Evolutionary conservation across 495 filamentous ascomycete species (phyloP).

Genomic region (Parachaetomium inaequale): DNA sequence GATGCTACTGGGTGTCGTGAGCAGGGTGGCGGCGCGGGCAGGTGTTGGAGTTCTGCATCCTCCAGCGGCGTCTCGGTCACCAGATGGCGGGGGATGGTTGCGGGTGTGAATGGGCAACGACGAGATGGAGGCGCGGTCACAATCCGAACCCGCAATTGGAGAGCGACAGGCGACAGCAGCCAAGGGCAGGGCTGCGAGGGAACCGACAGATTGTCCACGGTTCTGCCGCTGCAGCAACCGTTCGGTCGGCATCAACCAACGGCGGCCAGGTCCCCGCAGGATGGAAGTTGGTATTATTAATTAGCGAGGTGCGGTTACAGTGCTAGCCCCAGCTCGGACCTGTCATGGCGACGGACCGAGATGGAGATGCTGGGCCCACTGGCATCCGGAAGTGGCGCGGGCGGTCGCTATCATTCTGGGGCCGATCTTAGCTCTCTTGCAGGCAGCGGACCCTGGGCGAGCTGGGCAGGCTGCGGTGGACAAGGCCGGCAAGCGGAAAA

Average conservation of each 20-base stretch:
- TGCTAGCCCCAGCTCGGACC: slow-evolving; percentile 3
- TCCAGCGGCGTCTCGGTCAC: background rate
- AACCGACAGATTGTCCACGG: background rate
- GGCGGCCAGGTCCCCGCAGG: background rate
- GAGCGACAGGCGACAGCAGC: background rate
- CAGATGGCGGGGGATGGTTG: background rate
- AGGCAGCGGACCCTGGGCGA: background rate
- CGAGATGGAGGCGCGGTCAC: background rate
- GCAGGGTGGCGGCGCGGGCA: background rate
- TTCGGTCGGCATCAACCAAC: background rate
- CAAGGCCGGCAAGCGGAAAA: background rate
- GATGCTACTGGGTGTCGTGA: slow-evolving; percentile 2
- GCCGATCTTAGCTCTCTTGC: slow-evolving; percentile 5
- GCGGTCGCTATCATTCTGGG: background rate
- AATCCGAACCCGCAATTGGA: slow-evolving; percentile 3
- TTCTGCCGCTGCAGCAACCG: background rate
- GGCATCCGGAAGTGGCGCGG: slow-evolving; percentile 2
- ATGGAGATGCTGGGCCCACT: background rate
- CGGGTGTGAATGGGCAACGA: too few species aligned
- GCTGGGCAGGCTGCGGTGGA: background rate
- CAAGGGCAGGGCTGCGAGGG: background rate
- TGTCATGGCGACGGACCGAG: background rate
- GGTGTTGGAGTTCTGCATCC: slow-evolving; percentile 11
- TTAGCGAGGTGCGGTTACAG: background rate
- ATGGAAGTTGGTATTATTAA: slow-evolving; percentile 11